Evolutionary conservation across 2,329 filamentous ascomycete genomes (phyloP), one percentile per base, ranked within the genome.

Genomic region (Fusarium humuli): DNA sequence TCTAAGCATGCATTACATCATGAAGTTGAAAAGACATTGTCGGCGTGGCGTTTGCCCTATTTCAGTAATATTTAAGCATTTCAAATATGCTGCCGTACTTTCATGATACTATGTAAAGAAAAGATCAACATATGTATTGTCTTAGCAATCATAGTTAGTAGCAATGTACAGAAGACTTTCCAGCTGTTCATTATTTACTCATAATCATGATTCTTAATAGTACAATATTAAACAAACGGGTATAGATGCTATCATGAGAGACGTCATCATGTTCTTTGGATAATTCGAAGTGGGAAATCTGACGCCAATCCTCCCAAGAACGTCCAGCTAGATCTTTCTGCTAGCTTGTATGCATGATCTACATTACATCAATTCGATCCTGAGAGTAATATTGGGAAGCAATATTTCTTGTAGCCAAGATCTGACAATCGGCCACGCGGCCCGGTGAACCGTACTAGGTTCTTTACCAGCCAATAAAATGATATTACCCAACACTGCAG

Each of bases 221-320:
- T 69, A 60, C 53, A 60, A 25, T 50, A 50, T 52, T 65, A 66
- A 66, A 62, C 60, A 71, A 71, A 71, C 69, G 69, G 68, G 69
- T 71, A 71, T 71, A 66, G 64, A 60, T 66, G 60, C 64, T 61
- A 69, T 71, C 58, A 59, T 71, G 16, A 64, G 37, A 65, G 59
- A 66, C 60, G 46, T 65, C 68, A 69, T 71, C 68, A 69, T 66
- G 49, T 62, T 65, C 55, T 65, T 46, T 55, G 45, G 68, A 59
- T 50, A 65, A 59, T 54, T 61, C 54, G 29, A 62, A 50, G 40
- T 20, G 53, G 34, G 22, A 71, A 58, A 69, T 56, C 60, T 49
- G 42, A 52, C 37, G 62, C 61, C 65, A 62, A 56, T 37, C 40
- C 53, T 57, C 30, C 48, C 29, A 25, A 37, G 47, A 54, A 30